Evolutionary conservation across 371 early-diverging fungal genomes (phyloP).

Genomic region (Mortierella sp.): DNA sequence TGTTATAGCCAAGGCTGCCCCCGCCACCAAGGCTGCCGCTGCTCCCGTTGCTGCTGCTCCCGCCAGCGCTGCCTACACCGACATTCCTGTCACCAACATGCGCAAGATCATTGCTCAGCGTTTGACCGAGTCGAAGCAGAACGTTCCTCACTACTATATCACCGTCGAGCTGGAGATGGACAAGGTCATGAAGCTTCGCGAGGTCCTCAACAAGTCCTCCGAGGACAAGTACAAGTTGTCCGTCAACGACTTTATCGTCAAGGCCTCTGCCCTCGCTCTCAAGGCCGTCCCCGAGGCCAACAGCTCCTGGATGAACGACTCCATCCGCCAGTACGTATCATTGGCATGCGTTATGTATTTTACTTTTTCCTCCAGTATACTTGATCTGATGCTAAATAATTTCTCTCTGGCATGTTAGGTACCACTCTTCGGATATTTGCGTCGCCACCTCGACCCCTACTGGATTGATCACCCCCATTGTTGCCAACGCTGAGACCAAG

Average conservation of each 20-base stretch:
- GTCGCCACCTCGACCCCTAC: conserved; percentile 96
- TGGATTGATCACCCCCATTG: conserved; percentile 98
- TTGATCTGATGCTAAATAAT: neutral
- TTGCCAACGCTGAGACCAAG: conserved; percentile 84
- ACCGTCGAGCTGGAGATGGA: conserved; percentile 92
- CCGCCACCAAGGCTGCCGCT: conserved; percentile 61
- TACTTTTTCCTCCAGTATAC: too few species aligned
- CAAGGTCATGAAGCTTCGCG: conserved; percentile 87
- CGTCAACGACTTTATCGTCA: conserved; percentile 98
- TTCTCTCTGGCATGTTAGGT: conserved; percentile 62
- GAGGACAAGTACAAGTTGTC: conserved; percentile 96
- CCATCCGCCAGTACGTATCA: conserved; percentile 87
- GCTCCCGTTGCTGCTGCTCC: conserved; percentile 65
- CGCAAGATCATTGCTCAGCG: conserved; percentile 92
- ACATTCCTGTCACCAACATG: conserved; percentile 93
- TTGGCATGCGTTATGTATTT: too few species aligned
- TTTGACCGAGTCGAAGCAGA: conserved; percentile 89
- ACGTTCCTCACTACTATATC: conserved; percentile 97
- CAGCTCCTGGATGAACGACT: conserved; percentile 94
- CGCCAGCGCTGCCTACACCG: conserved; percentile 75
- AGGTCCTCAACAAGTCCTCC: conserved; percentile 87
- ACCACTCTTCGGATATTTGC: conserved; percentile 93
- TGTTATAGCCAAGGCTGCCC: conserved; percentile 45
- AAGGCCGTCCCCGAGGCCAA: conserved; percentile 97
- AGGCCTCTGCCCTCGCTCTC: conserved; percentile 93